A percentile compares a stretch with the other conserved stretches of the same genome.
These are phyloP conservation scores for Venturia carpophila DNA, from an alignment of 2,329 filamentous ascomycete species.

Conservation along the genomic window DNA sequence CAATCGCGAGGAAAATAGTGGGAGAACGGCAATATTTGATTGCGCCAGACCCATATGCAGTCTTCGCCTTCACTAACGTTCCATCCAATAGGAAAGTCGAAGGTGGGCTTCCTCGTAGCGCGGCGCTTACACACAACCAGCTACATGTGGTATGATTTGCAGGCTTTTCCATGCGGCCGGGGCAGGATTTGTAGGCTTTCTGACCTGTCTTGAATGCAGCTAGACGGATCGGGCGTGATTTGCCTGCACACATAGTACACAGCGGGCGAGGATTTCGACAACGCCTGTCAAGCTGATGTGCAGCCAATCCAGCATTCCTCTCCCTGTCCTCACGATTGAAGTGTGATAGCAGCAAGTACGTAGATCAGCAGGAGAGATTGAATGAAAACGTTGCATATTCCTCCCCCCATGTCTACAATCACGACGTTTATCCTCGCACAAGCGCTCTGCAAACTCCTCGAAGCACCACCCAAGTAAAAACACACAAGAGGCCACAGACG, in stretches of 20 bases:
- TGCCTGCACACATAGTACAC: background rate
- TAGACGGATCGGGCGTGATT: background rate
- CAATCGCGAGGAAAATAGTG: background rate
- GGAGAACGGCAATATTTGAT: background rate
- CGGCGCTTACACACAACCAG: background rate
- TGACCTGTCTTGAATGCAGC: background rate
- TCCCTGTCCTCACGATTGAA: background rate
- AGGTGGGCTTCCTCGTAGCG: background rate
- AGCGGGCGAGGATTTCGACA: background rate
- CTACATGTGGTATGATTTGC: background rate
- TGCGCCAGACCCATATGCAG: no score
- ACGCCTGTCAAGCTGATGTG: background rate
- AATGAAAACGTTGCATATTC: background rate
- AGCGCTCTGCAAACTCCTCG: background rate
- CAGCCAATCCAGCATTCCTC: background rate
- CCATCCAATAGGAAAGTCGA: slow-evolving; percentile 3
- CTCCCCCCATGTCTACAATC: background rate
- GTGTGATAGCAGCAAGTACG: background rate
- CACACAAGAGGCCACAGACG: background rate
- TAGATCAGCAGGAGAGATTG: background rate
- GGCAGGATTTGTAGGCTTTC: background rate
- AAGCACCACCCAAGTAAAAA: background rate
- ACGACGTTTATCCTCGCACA: background rate
- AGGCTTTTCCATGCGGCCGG: background rate
- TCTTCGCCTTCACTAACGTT: background rate